Conservation (phyloP, 2,329 filamentous ascomycete species). For the Thelonectria blattea region DNA sequence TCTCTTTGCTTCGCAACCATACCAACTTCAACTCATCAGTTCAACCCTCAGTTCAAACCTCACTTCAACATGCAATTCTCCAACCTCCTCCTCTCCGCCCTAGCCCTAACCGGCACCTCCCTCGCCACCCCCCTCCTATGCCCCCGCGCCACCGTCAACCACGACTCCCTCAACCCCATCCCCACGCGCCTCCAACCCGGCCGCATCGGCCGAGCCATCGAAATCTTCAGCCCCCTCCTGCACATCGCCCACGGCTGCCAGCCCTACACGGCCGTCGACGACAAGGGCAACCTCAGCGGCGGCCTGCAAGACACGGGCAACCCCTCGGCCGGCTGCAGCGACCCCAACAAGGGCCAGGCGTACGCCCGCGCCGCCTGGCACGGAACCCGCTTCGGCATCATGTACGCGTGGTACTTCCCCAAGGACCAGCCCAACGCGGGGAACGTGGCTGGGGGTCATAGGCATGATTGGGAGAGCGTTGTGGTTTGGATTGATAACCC, state of each 20-base stretch:
- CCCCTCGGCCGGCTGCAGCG: conserved; percentile 40
- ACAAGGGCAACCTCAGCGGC: conserved; percentile 56
- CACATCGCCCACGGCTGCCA: conserved; percentile 64
- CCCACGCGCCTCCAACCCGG: conserved; percentile 35
- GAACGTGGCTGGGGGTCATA: conserved; percentile 41
- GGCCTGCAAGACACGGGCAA: conserved; percentile 43
- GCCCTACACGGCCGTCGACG: conserved; percentile 66
- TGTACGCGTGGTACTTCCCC: conserved; percentile 55
- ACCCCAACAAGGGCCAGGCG: conserved; percentile 44
- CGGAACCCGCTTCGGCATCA: conserved; percentile 43
- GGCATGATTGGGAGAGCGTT: conserved; percentile 49
- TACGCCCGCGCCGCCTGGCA: conserved; percentile 44
- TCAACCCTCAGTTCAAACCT: too few species aligned
- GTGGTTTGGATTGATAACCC: conserved; percentile 43
- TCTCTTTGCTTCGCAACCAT: background rate
- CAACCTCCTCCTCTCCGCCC: background rate
- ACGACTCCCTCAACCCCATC: conserved; percentile 38
- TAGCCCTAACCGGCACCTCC: background rate
- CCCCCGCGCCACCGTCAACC: conserved; percentile 30
- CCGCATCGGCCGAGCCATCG: conserved; percentile 33
- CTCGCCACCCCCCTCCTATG: background rate
- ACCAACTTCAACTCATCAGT: background rate
- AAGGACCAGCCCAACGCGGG: conserved; percentile 50
- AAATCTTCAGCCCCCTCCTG: conserved; percentile 41
- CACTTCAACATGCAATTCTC: background rate